These are phyloP conservation scores for Eimeria brunetti DNA, from an alignment of 169 alveolate genomes.

Conservation along the genomic window DNA sequence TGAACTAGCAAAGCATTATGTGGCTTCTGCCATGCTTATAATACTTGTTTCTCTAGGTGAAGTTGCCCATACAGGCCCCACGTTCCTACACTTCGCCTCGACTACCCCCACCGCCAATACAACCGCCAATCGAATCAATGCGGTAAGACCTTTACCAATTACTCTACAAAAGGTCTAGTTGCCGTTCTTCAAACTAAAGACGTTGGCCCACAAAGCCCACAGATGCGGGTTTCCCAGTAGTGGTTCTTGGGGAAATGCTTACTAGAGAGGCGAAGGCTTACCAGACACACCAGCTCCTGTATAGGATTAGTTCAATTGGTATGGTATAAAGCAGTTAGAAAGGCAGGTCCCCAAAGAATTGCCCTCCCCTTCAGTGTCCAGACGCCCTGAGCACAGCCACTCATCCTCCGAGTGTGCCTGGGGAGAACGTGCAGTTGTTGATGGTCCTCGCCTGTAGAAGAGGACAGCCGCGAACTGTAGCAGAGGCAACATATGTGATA, in stretches of 20 bases:
- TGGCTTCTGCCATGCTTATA: neutral
- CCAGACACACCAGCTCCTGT: neutral
- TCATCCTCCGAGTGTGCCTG: neutral
- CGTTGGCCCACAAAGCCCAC: neutral
- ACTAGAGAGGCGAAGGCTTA: neutral
- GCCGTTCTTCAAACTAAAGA: neutral
- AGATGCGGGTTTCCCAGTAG: neutral
- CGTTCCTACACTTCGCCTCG: neutral
- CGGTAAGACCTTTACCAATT: neutral
- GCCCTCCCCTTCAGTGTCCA: neutral
- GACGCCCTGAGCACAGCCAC: neutral
- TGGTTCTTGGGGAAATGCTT: neutral
- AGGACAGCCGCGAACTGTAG: neutral
- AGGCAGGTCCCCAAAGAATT: neutral
- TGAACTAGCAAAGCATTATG: neutral
- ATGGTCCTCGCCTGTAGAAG: neutral
- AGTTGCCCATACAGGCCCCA: neutral
- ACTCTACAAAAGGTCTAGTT: neutral
- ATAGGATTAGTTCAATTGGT: neutral
- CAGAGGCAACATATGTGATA: neutral
- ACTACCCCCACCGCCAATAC: conserved; percentile 11
- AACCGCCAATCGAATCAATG: conserved; percentile 12
- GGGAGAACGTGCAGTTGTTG: neutral
- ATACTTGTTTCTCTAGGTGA: neutral
- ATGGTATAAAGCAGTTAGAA: neutral